Conservation (phyloP, 2,329 filamentous ascomycete species). For the Aspergillus quadrilineatus region DNA sequence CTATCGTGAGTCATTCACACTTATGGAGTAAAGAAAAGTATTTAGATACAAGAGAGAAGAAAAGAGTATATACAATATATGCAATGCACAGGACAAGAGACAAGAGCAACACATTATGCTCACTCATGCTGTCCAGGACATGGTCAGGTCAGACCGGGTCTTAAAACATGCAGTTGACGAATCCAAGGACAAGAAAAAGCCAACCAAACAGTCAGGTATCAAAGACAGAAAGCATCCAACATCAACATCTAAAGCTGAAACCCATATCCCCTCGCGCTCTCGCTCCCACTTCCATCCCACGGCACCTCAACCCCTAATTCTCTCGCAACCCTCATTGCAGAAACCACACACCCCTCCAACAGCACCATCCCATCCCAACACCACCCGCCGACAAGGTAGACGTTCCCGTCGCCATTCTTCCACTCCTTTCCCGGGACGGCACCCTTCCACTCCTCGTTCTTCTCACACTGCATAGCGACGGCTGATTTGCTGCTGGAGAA, state of each 20-base stretch:
- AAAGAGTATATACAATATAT: too few species aligned
- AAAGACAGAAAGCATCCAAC: too few species aligned
- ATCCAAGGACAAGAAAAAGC: too few species aligned
- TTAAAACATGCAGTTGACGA: too few species aligned
- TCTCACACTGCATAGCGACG: neutral
- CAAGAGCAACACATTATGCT: too few species aligned
- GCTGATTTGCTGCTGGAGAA: neutral
- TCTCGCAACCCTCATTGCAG: constrained; percentile 9
- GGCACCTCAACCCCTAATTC: constrained; percentile 8
- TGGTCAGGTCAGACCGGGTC: too few species aligned
- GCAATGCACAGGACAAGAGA: too few species aligned
- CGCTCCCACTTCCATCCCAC: neutral
- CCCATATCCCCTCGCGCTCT: neutral
- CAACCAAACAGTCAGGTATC: too few species aligned
- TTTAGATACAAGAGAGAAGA: too few species aligned
- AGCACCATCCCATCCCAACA: constrained; percentile 15
- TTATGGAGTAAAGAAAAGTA: too few species aligned
- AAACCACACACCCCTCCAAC: constrained; percentile 13
- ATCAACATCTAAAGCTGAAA: neutral
- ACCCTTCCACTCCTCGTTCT: neutral
- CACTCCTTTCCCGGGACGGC: neutral
- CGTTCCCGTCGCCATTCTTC: constrained; percentile 7
- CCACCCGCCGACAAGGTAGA: constrained; percentile 10
- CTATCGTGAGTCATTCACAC: too few species aligned
- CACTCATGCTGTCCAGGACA: too few species aligned